Evolutionary conservation across 2,329 filamentous ascomycete species (phyloP).

Genomic region (Gaeumannomyces sp.): DNA sequence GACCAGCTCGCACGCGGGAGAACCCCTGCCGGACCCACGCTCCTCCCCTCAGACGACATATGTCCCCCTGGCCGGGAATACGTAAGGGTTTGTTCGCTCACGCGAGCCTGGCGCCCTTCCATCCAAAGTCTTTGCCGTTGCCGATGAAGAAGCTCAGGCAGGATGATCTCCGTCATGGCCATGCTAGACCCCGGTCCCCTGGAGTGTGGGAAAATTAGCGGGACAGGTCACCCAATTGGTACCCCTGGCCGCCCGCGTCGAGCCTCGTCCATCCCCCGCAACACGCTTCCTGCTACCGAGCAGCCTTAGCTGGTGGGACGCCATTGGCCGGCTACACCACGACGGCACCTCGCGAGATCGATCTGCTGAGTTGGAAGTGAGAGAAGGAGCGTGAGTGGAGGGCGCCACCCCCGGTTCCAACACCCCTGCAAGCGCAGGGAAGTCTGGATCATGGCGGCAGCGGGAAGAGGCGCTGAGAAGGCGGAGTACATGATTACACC

Average conservation of each 20-base stretch:
- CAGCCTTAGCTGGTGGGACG: neutral
- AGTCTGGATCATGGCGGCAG: neutral
- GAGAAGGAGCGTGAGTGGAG: neutral
- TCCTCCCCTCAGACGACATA: neutral
- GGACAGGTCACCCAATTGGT: neutral
- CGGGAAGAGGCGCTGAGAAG: neutral
- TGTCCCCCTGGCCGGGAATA: neutral
- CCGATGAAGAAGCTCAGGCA: neutral
- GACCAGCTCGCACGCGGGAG: neutral
- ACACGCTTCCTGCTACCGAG: neutral
- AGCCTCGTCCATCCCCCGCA: neutral
- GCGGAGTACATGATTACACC: neutral
- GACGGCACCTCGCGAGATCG: neutral
- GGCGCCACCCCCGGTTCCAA: neutral
- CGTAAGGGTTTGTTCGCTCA: neutral
- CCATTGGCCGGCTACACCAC: neutral
- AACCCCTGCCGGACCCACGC: neutral
- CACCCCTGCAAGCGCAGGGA: neutral
- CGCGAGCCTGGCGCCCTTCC: neutral
- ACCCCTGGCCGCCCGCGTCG: neutral
- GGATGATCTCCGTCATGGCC: neutral
- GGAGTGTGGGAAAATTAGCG: neutral
- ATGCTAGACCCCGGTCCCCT: neutral
- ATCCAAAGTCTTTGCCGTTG: neutral
- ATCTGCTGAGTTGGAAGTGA: neutral